Base-by-base conservation (phyloP, 345 rosid species). In the Populus davidiana region DNA sequence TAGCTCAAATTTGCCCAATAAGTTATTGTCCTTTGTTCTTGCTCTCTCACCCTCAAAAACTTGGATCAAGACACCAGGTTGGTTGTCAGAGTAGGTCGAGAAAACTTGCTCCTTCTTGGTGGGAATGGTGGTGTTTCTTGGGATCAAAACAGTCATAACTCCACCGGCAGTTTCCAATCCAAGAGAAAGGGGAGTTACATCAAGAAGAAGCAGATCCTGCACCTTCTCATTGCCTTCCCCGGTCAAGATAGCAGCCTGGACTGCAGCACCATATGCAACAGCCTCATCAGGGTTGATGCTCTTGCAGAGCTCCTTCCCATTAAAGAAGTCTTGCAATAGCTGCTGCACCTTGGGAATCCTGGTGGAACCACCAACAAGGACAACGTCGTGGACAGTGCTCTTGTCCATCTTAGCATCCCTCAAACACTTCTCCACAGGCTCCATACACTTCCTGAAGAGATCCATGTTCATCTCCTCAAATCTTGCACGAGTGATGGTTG, bases 331-430 rank as follows among this genome's bases (percentile, higher is more conserved):
- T 74, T 81, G 86, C 65, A 86, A 69, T 14, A 86, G 75, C 43
- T 81, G 89, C 74, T 86, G 89, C 73, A 86, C 87, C 79, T 82
- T 88, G 1, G 89, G 91, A 61, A 88, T 88, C 75, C 91, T 83
- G 6, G 89, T 88, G 1, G 91, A 88, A 0, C 91, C 89, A 74
- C 91, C 91, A 12, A 88, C 91, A 43, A 86, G 88, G 25, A 88
- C 91, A 63, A 75, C 86, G 59, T 86, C 91, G 20, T 88, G 83
- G 43, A 86, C 78, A 4, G 36, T 35, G 77, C 83, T 86, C 84
- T 88, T 88, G 47, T 85, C 87, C 89, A 88, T 82, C 81, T 84
- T 85, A 1, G 87, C 88, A 78, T 88, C 89, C 50, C 86, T 82
- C 80, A 85, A 77, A 67, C 91, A 88, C 76, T 88, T 86, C 81